Evolutionary conservation across 176 grass and related monocot species (phyloP).

Genomic region (Eragrostis curvula): DNA sequence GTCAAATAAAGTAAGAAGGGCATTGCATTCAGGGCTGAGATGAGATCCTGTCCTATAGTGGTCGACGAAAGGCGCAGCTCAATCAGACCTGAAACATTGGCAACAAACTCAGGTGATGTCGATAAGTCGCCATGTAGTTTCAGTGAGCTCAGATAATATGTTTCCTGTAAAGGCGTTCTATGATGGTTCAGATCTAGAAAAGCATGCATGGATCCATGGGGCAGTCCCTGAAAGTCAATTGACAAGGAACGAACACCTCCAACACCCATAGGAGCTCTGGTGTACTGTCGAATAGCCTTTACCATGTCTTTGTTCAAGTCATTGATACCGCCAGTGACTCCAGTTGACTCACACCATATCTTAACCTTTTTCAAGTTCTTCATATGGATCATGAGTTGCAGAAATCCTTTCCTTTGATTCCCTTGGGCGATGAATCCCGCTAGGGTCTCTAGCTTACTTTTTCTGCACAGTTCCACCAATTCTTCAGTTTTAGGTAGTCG

Average conservation of each 20-base stretch:
- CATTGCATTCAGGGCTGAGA: background rate
- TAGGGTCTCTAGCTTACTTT: background rate
- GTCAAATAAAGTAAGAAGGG: background rate
- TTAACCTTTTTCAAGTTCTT: constrained; percentile 27
- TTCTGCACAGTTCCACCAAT: background rate
- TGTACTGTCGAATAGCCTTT: background rate
- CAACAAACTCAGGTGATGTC: background rate
- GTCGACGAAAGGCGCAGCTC: background rate
- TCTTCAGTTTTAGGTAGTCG: background rate
- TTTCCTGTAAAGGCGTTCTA: background rate
- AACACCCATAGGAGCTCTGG: background rate
- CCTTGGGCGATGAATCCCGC: background rate
- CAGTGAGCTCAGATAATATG: constrained; percentile 34
- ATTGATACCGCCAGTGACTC: background rate
- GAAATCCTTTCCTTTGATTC: background rate
- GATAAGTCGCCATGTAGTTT: constrained; percentile 12
- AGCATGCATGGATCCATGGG: background rate
- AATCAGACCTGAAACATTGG: background rate
- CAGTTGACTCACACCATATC: constrained; percentile 1
- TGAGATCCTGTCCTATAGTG: background rate
- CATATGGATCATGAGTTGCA: background rate
- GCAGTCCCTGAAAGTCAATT: background rate
- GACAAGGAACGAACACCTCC: background rate
- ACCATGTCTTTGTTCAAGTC: background rate
- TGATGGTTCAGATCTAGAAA: background rate